Evolutionary conservation across 257 asterid species (phyloP), one percentile per base, ranked within the genome.

Genomic region (Cordia subcordata): DNA sequence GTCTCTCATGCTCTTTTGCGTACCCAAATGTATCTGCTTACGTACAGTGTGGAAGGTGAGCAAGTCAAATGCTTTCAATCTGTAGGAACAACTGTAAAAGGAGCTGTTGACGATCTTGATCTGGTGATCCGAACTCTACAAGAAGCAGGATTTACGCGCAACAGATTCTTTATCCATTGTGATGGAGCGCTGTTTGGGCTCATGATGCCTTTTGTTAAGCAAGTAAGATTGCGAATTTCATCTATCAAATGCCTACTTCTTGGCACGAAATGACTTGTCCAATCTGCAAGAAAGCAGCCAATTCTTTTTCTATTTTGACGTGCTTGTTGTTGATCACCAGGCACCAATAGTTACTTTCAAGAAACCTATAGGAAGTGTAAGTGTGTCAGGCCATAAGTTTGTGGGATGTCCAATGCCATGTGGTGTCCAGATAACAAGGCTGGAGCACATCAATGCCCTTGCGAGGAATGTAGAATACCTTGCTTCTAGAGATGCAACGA

Each of bases 21-120:
- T 39, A 8, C 12, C 44, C 12, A 39, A 12, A 39, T 5, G 12
- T 39, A 39, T 39, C 8, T 39, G 44, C 12, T 39, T 39, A 92
- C 88, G 96, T 92, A 92, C 75, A 81, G 96, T 84, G 86, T 92
- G 93, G 93, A 88, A 66, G 84, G 92, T 62, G 80, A 63, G 22
- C 81, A 84, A 66, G 85, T 92, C n/a, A n/a, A 47, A 85, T 49
- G 27, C n/a, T 16, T 18, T 16, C 57, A 57, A 55, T 72, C 60
- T 72, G 74, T 81, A 92, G 98, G 98, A 78, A 92, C 96, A 22
- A 92, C 96, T 50, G 96, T 92, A 44, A 88, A 92, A 72, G 96
- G 99, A n/a, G 96, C 96, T 61, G 96, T 92, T 53, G 99, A 92
- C 44, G 96, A 92, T 79, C 95, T 92, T 53, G 98, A 88, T 81